These are phyloP conservation scores for Phycomyces blakesleeanus DNA, from an alignment of 192 early-diverging fungal genomes.

Conservation along the genomic window DNA sequence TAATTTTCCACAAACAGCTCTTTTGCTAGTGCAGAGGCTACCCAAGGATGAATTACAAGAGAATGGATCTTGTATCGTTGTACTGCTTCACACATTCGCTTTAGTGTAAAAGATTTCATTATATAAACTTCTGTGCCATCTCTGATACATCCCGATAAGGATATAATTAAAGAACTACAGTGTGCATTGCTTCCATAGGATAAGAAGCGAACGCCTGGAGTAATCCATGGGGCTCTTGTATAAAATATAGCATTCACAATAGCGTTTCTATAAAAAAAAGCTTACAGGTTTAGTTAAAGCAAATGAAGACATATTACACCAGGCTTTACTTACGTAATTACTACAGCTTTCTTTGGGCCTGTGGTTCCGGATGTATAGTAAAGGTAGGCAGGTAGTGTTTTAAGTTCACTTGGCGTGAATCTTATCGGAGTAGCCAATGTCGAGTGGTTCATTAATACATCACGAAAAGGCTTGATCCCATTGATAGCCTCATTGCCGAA, in stretches of 20 bases:
- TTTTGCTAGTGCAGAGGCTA: slow-evolving; percentile 60
- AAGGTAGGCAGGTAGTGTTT: slow-evolving; percentile 23
- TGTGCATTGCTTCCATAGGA: too few relatives aligned
- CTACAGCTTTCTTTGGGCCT: not conserved
- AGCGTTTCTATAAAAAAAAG: too few relatives aligned
- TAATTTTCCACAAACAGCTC: slow-evolving; percentile 59
- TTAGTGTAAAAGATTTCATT: slow-evolving; percentile 58
- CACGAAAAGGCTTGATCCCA: slow-evolving; percentile 29
- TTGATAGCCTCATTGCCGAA: slow-evolving; percentile 35
- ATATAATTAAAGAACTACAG: too few relatives aligned
- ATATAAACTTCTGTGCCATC: slow-evolving; percentile 37
- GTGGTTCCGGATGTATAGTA: slow-evolving; percentile 37
- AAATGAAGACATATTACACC: not conserved
- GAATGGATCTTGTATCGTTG: slow-evolving; percentile 60
- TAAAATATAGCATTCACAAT: too few relatives aligned
- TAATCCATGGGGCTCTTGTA: too few relatives aligned
- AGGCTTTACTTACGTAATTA: not conserved
- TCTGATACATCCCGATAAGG: too few relatives aligned
- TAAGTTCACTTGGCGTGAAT: slow-evolving; percentile 25
- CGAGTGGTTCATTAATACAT: slow-evolving; percentile 8
- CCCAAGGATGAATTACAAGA: slow-evolving; percentile 78
- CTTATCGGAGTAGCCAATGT: slow-evolving; percentile 9
- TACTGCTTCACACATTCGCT: slow-evolving; percentile 65
- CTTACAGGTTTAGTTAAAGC: not conserved
- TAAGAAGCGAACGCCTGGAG: too few relatives aligned